These are phyloP conservation scores for Tetrahymena malaccensis DNA, from an alignment of 73 alveolate genomes.

Conservation along the genomic window DNA sequence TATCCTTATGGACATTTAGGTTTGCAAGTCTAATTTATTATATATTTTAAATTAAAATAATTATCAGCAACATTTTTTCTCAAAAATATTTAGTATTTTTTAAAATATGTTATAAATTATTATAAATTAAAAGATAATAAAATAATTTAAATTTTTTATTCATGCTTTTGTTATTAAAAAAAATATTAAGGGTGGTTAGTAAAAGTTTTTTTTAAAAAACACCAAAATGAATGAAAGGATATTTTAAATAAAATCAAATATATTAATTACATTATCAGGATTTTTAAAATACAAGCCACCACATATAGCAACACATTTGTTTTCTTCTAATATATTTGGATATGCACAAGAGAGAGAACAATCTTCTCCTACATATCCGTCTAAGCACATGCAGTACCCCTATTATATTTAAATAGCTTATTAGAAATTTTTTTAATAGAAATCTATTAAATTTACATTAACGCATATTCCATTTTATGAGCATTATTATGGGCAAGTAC, in stretches of 20 bases:
- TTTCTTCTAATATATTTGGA: background rate
- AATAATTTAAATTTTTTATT: no score
- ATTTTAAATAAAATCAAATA: background rate
- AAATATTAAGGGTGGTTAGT: no score
- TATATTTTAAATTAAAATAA: no score
- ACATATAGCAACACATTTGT: background rate
- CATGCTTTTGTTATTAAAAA: no score
- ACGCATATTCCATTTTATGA: background rate
- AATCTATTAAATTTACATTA: background rate
- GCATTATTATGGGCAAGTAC: background rate
- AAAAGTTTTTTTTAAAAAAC: no score
- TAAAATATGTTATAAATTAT: no score
- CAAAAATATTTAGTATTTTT: no score
- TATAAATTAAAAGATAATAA: no score
- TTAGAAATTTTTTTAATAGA: background rate
- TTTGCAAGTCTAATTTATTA: background rate
- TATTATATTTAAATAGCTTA: background rate
- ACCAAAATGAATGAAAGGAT: no score
- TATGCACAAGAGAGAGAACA: background rate
- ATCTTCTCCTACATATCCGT: background rate
- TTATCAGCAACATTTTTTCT: no score
- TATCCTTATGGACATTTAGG: background rate
- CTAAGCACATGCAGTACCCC: background rate
- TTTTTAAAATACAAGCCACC: background rate
- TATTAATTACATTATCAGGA: background rate